Conservation (phyloP, 192 early-diverging fungal genomes). For the Ramicandelaber brevisporus region DNA sequence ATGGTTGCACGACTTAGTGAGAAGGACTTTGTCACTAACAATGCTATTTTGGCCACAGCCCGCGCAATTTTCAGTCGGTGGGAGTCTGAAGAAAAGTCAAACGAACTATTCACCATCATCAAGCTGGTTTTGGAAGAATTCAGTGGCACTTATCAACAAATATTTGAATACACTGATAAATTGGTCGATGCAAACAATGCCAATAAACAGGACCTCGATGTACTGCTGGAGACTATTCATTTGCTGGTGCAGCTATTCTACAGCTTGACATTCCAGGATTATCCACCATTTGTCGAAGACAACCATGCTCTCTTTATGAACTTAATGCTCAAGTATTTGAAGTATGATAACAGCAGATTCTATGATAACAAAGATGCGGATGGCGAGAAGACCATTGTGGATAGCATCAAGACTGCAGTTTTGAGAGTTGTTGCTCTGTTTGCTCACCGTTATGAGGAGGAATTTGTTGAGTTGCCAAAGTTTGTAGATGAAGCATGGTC, state of each 20-base stretch:
- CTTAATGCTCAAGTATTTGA: constrained; percentile 71
- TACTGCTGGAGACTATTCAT: constrained; percentile 46
- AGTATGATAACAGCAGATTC: constrained; percentile 47
- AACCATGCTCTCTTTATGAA: constrained; percentile 58
- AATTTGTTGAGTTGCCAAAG: constrained; percentile 44
- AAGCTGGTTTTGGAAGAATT: constrained; percentile 76
- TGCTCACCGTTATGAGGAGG: constrained; percentile 73
- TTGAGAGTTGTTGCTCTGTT: constrained; percentile 84
- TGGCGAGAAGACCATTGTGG: constrained; percentile 31
- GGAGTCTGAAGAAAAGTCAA: constrained; percentile 54
- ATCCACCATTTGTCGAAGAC: constrained; percentile 93
- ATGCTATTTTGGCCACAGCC: constrained; percentile 77
- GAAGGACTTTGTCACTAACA: constrained; percentile 60
- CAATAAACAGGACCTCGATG: constrained; percentile 32
- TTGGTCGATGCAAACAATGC: constrained; percentile 40
- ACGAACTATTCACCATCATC: constrained; percentile 68
- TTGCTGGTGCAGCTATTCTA: constrained; percentile 78
- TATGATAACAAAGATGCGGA: constrained; percentile 59
- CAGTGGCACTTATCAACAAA: constrained; percentile 47
- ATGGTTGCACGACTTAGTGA: constrained; percentile 49
- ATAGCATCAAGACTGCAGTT: constrained; percentile 79
- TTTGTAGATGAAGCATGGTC: constrained; percentile 80
- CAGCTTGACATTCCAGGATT: constrained; percentile 84
- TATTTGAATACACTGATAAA: constrained; percentile 60
- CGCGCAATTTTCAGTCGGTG: constrained; percentile 92